Evolutionary conservation across 2,329 filamentous ascomycete genomes (phyloP).

Genomic region (Epichloe uncinata): DNA sequence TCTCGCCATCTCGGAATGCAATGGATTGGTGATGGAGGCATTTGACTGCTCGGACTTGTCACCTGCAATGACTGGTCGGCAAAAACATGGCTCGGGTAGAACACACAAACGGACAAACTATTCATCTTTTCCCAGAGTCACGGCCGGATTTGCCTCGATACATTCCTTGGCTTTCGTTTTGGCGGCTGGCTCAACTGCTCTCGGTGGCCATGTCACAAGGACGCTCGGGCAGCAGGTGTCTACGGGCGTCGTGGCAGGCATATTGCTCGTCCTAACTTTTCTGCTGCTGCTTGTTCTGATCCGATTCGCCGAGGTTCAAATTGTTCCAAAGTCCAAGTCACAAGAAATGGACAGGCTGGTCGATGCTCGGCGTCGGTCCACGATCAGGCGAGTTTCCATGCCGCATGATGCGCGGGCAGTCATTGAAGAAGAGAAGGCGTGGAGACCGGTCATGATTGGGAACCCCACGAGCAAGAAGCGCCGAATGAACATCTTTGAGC

Average conservation of each 20-base stretch:
- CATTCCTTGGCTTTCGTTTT: conserved; percentile 57
- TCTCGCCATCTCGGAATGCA: conserved; percentile 62
- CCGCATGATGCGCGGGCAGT: conserved; percentile 24
- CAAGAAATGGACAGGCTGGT: conserved; percentile 41
- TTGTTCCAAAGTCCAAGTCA: conserved; percentile 49
- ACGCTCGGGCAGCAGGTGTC: conserved; percentile 53
- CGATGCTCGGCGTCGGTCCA: conserved; percentile 34
- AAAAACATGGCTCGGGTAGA: conserved; percentile 26
- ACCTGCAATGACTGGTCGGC: conserved; percentile 50
- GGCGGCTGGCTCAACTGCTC: conserved; percentile 52
- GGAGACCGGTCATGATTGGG: conserved; percentile 58
- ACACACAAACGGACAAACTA: conserved; percentile 49
- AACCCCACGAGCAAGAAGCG: conserved; percentile 56
- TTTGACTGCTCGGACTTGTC: conserved; percentile 72
- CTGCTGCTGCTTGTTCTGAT: conserved; percentile 48
- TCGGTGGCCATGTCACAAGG: conserved; percentile 55
- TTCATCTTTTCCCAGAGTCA: conserved; percentile 61
- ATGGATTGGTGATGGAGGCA: conserved; percentile 66
- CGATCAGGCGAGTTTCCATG: conserved; percentile 30
- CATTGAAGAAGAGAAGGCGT: conserved; percentile 42
- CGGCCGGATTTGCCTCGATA: conserved; percentile 56
- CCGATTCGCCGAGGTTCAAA: conserved; percentile 53
- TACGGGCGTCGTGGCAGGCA: conserved; percentile 54
- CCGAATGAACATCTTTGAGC: conserved; percentile 57
- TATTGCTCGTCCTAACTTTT: conserved; percentile 51